Base-by-base conservation (phyloP, 2,329 filamentous ascomycete genomes). In the Fusarium praegraminearum region DNA sequence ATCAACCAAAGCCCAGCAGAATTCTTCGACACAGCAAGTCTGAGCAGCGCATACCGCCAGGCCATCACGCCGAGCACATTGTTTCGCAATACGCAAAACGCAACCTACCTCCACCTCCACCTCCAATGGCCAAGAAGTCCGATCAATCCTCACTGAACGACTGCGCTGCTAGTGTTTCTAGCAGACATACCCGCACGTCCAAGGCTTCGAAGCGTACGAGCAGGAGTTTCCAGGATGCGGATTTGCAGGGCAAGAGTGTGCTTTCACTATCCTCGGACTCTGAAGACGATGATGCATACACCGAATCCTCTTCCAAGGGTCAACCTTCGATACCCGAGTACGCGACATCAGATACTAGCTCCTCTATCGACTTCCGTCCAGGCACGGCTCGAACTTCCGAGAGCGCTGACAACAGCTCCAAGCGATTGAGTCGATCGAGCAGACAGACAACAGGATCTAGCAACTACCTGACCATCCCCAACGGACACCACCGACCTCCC, bases 221-320 rank as follows among this genome's bases (percentile, higher is more conserved):
- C 7, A 74, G 69, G 50, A 87, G 85, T 69, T 76, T 87, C 18
- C 75, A 82, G 9, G 83, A 84, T 36, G 80, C 84, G 3, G 86
- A 89, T 63, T 78, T 88, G 8, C 81, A 86, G 43, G 82, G 86
- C 53, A 86, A 81, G 62, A 89, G 87, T 64, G 81, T 89, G 1
- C 76, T 89, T 16, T 85, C 86, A 2, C 80, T 89, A 2, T 88
- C 86, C 2, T 88, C 86, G 0, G 86, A 88, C 64, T 88, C 86
- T 0, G 87, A 89, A 59, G 83, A 84, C 1, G 83, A 84, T 1
- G 83, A 84, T 1, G 69, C 70, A 8, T 73, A 72, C 20, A 45
- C 60, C 5, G 68, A 71, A 4, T 56, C 74, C 0, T 59, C 72
- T 11, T 52, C 68, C 4, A 77, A 71, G 53, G 71, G 71, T 4